Percentiles rank a stretch among this genome's conserved stretches.
Conservation (phyloP, 2,329 filamentous ascomycete species). For the Akanthomyces dipterigenus region DNA sequence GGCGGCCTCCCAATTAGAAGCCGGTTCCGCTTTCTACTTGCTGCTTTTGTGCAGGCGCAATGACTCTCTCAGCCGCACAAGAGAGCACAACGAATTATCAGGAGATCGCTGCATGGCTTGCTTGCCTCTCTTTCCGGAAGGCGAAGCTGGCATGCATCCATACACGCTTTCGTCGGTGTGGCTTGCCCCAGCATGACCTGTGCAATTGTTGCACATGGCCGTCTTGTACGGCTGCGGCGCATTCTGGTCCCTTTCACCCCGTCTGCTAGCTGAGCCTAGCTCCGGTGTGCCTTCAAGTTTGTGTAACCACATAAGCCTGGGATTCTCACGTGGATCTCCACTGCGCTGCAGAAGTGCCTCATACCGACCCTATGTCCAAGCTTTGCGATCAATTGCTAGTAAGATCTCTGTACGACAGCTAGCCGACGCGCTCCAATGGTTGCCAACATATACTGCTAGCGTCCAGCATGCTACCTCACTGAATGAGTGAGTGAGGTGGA, state of each 20-base stretch:
- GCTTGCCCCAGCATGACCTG: background rate
- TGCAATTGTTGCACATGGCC: background rate
- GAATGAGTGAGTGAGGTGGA: background rate
- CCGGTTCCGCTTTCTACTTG: background rate
- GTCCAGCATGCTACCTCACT: background rate
- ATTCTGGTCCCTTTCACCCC: background rate
- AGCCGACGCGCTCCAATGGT: background rate
- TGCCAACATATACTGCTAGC: background rate
- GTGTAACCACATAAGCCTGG: constrained; percentile 3
- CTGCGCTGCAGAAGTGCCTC: constrained; percentile 8
- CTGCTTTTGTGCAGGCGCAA: background rate
- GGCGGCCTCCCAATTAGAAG: background rate
- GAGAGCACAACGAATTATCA: background rate
- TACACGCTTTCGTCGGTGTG: background rate
- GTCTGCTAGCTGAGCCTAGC: background rate
- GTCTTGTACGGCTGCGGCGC: background rate
- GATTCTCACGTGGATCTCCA: constrained; percentile 10
- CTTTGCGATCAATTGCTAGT: background rate
- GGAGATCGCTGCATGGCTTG: background rate
- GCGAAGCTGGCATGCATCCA: background rate
- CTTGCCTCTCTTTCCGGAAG: background rate
- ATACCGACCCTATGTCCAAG: background rate
- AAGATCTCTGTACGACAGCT: constrained; percentile 5
- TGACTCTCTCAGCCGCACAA: background rate
- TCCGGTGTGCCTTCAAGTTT: background rate